These are phyloP conservation scores for Trichophyton equinum DNA, from an alignment of 2,329 filamentous ascomycete species.

Conservation along the genomic window DNA sequence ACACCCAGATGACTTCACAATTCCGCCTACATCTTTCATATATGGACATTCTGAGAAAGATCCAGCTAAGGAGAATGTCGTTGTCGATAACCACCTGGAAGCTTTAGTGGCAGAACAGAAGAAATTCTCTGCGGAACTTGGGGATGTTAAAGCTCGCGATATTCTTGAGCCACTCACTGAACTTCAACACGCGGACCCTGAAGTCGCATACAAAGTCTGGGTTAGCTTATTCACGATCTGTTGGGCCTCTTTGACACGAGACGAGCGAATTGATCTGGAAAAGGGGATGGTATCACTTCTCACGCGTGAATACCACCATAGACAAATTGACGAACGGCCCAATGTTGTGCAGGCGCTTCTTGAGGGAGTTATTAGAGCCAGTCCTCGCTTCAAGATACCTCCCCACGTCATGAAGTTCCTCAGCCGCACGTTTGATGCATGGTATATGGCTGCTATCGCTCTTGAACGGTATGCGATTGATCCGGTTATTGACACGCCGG, in stretches of 20 bases:
- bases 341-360: constrained; percentile 91
- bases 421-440: constrained; percentile 85
- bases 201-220: constrained; percentile 82
- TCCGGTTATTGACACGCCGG: constrained; percentile 70
- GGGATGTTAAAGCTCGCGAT: constrained; percentile 77
- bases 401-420: constrained; percentile 94
- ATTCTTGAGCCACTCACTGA: constrained; percentile 81
- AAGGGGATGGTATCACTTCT: constrained; percentile 80
- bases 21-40: constrained; percentile 59
- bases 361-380: constrained; percentile 72
- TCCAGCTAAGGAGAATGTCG: constrained; percentile 46
- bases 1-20: constrained; percentile 70
- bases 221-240: constrained; percentile 80
- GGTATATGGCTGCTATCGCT: constrained; percentile 88
- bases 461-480: constrained; percentile 80
- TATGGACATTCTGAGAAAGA: constrained; percentile 66
- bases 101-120: constrained; percentile 63
- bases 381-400: constrained; percentile 80
- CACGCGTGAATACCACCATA: constrained; percentile 88
- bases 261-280: constrained; percentile 82
- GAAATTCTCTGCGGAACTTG: constrained; percentile 71
- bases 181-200: constrained; percentile 76
- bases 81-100: constrained; percentile 74
- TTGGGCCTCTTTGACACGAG: constrained; percentile 77
- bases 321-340: constrained; percentile 86